Base-by-base conservation (phyloP, 2,329 filamentous ascomycete genomes). In the Hirsutella minnesotensis region DNA sequence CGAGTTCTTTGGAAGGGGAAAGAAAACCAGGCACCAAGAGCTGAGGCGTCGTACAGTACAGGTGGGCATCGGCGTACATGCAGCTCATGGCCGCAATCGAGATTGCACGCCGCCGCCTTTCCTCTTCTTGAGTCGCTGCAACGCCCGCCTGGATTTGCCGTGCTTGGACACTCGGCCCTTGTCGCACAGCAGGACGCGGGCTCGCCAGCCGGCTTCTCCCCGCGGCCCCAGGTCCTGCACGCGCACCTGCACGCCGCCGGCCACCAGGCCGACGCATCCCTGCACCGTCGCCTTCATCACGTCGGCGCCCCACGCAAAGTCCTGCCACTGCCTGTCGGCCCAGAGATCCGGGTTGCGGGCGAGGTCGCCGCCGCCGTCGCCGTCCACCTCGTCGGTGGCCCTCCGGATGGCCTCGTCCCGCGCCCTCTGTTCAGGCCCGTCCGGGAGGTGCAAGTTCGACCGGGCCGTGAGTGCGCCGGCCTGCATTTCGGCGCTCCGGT, bases 241-340 rank as follows among this genome's bases (percentile, higher is more conserved):
- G 24, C n/a, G n/a, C n/a, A n/a, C n/a, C n/a, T n/a, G n/a, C n/a
- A n/a, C n/a, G 34, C 7, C 34, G 2, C 36, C 13, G 21, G 36
- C 36, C 12, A 31, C 35, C 39, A 52, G 20, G 31, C 47, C 44
- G 2, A 49, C 45, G 46, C 52, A 55, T 19, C 36, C 36, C 16
- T 22, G 3, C 16, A 19, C 19, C 19, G n/a, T 53, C 31, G 57
- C 51, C 19, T 49, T 47, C 54, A 60, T 57, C 2, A 59, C 53
- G 47, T 59, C 57, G 3, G 53, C 50, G 9, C 49, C 51, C 57
- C 57, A 58, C 53, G 57, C 55, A 39, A 52, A 57, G 35, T 58
- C 53, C 37, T 54, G 53, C 47, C 48, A 54, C 19, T 47, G 34
- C 8, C 36, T 41, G 40, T 58, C 51, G 29, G 43, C 50, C 56